Evolutionary conservation across 768 basidiomycete genomes (phyloP).

Genomic region (Udeniomyces megalosporus): DNA sequence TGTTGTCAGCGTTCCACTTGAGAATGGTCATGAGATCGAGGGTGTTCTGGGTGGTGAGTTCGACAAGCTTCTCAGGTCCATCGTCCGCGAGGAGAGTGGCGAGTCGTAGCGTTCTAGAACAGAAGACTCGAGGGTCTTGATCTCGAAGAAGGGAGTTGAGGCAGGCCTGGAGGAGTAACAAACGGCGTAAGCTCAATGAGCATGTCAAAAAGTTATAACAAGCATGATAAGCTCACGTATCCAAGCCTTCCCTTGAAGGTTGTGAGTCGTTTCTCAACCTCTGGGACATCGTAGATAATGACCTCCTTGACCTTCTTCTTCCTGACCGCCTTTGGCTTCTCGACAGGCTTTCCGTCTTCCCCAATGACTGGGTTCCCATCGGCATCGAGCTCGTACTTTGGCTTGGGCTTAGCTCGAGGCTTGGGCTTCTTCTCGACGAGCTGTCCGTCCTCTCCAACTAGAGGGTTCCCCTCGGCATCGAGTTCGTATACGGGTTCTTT

Average conservation of each 20-base stretch:
- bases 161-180: constrained; percentile 52
- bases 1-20: constrained; percentile 78
- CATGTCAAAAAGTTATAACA: neutral
- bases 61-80: constrained; percentile 66
- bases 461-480: neutral
- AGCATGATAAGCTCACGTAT: neutral
- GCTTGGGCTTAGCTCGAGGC: neutral
- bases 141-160: constrained; percentile 66
- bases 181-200: too few relatives aligned
- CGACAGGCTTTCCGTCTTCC: neutral
- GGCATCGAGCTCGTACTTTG: neutral
- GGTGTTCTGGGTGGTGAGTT: constrained; percentile 58
- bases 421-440: constrained; percentile 5
- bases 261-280: constrained; percentile 18
- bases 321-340: constrained; percentile 1
- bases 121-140: constrained; percentile 56
- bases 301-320: constrained; percentile 6
- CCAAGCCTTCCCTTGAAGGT: constrained; percentile 17
- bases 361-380: neutral
- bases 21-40: constrained; percentile 57
- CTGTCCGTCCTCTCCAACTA: neutral
- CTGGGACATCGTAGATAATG: constrained; percentile 21
- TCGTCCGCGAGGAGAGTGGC: constrained; percentile 56
- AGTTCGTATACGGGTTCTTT: constrained; percentile 3
- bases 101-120: constrained; percentile 29